A percentile compares a stretch with the other conserved stretches of the same genome.
Evolutionary conservation across 768 basidiomycete genomes (phyloP).

Genomic region (Pleurotus djamor): DNA sequence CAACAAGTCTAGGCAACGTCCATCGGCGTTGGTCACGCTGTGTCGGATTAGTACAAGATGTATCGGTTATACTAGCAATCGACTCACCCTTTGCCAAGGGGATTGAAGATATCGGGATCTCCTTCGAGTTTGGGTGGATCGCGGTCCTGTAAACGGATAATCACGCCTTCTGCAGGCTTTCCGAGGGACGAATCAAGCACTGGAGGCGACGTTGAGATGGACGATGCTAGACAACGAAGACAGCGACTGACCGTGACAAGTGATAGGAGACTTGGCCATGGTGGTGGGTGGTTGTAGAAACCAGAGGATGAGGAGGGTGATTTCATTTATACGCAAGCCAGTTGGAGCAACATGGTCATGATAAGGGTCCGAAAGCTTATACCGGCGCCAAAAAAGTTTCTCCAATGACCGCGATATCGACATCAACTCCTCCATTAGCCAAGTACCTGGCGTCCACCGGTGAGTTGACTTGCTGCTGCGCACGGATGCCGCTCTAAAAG

Average conservation of each 20-base stretch:
- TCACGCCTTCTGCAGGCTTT: slow-evolving; percentile 73
- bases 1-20: slow-evolving; percentile 78
- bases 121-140: slow-evolving; percentile 25
- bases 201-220: slow-evolving; percentile 21
- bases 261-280: slow-evolving; percentile 77
- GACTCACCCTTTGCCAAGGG: slow-evolving; percentile 61
- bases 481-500: background rate
- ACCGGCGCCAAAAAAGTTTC: background rate
- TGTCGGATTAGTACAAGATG: no score
- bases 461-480: slow-evolving; percentile 21
- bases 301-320: background rate
- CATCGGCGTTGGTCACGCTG: slow-evolving; percentile 78
- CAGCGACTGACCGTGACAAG: slow-evolving; percentile 73
- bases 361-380: background rate
- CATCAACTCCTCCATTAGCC: slow-evolving; percentile 63
- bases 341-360: background rate
- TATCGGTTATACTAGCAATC: no score
- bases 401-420: slow-evolving; percentile 33
- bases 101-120: slow-evolving; percentile 44
- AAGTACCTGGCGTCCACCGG: slow-evolving; percentile 94
- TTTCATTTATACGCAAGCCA: background rate
- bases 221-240: background rate
- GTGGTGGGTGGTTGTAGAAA: background rate
- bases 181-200: slow-evolving; percentile 88
- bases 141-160: slow-evolving; percentile 58